These are phyloP conservation scores for Xylaria hypoxylon DNA, from an alignment of 2,329 filamentous ascomycete genomes.

Conservation along the genomic window DNA sequence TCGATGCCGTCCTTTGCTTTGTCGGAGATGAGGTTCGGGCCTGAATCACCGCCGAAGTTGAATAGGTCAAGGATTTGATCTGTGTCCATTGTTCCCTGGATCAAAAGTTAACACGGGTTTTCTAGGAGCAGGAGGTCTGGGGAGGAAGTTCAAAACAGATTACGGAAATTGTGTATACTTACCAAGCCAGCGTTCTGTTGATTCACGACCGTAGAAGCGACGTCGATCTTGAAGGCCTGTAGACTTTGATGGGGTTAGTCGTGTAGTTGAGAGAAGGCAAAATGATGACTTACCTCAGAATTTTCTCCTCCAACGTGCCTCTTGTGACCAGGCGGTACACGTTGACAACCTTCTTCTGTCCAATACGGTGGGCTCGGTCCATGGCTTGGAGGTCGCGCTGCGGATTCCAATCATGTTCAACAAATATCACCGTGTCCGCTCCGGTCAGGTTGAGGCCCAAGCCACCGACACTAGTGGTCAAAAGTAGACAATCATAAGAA, in stretches of 20 bases:
- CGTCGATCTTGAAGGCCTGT: constrained; percentile 99
- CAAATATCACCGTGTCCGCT: constrained; percentile 98
- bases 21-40: constrained; percentile 72
- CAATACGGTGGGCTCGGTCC: constrained; percentile 97
- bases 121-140: neutral
- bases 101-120: constrained; percentile 35
- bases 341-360: constrained; percentile 99
- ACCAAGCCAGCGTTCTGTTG: constrained; percentile 93
- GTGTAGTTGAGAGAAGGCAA: constrained; percentile 23
- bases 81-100: constrained; percentile 85
- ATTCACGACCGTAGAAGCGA: constrained; percentile 97
- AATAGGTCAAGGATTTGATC: constrained; percentile 98
- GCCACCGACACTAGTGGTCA: constrained; percentile 96
- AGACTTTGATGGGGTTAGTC: constrained; percentile 62
- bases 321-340: constrained; percentile 97
- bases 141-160: neutral
- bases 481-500: constrained; percentile 90
- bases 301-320: constrained; percentile 98
- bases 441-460: constrained; percentile 95
- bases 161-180: constrained; percentile 35
- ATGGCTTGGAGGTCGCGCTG: constrained; percentile 99
- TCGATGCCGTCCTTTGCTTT: constrained; percentile 69
- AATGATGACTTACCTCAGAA: constrained; percentile 68
- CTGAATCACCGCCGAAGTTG: constrained; percentile 85
- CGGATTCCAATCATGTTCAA: constrained; percentile 99